Percentiles rank a stretch among this genome's conserved stretches.
phyloP scores from a whole-genome alignment of 257 asterid species.

The Voacanga thouarsii region DNA sequence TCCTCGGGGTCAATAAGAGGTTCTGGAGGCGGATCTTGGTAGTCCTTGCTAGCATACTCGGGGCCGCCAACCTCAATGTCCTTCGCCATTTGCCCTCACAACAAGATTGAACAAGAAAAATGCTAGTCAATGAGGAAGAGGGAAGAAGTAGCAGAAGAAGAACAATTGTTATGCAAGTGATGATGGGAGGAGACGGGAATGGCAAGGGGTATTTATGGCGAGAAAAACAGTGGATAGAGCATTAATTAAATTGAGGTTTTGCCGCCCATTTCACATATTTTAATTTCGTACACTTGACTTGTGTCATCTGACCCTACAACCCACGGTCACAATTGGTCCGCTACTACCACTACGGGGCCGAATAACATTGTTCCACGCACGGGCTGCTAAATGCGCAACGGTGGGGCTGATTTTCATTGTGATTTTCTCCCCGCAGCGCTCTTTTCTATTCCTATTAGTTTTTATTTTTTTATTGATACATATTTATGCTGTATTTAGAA shows the following conservation, averaged over 20 bases:
- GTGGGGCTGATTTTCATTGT: no score
- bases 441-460: no score
- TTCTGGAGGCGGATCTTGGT: slow-evolving; percentile 71
- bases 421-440: no score
- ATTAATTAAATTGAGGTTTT: slow-evolving; percentile 16
- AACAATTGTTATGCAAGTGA: neutral
- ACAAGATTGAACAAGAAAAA: neutral
- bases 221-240: neutral
- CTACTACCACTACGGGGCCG: no score
- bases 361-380: no score
- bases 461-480: no score
- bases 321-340: no score
- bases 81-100: slow-evolving; percentile 35
- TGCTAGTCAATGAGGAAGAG: neutral
- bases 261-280: slow-evolving; percentile 35
- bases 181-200: neutral
- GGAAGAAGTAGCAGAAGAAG: neutral
- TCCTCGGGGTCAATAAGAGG: slow-evolving; percentile 57
- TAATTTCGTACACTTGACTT: neutral
- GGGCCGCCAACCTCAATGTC: slow-evolving; percentile 46
- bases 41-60: slow-evolving; percentile 52
- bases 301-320: no score
- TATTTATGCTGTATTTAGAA: no score
- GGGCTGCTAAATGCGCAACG: no score
- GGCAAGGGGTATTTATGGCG: slow-evolving; percentile 42